phyloP scores from a whole-genome alignment of 768 basidiomycete genomes.

The Ephemerocybe angulata region DNA sequence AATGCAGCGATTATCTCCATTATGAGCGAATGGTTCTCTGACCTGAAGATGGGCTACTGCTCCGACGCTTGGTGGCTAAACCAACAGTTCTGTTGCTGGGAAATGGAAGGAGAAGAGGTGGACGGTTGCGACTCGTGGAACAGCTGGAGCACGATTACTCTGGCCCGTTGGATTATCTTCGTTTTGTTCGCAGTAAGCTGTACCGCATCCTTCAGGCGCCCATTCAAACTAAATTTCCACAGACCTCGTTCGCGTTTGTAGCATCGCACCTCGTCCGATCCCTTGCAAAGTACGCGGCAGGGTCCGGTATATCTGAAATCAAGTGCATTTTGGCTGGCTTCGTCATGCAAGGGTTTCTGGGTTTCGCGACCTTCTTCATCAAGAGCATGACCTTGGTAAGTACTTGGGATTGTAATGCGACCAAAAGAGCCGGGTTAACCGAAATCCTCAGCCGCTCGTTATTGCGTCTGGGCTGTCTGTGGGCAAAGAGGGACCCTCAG shows the following conservation, averaged over 20 bases:
- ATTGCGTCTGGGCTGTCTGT: conserved; percentile 97
- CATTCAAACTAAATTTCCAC: conserved; percentile 13
- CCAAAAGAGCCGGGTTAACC: conserved; percentile 9
- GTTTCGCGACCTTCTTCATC: conserved; percentile 85
- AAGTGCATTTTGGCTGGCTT: conserved; percentile 98
- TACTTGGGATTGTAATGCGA: conserved; percentile 11
- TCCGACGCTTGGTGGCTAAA: conserved; percentile 98
- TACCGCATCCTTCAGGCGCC: conserved; percentile 6
- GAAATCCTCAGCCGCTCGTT: conserved; percentile 70
- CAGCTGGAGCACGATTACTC: conserved; percentile 73
- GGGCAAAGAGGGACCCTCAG: conserved; percentile 97
- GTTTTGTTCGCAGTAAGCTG: conserved; percentile 80
- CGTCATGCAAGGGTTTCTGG: conserved; percentile 93
- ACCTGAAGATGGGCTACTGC: conserved; percentile 97
- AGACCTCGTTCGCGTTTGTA: conserved; percentile 81
- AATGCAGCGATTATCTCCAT: conserved; percentile 96
- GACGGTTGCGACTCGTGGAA: conserved; percentile 90
- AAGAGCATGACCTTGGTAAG: conserved; percentile 91
- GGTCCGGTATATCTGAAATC: conserved; percentile 98
- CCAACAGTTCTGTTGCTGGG: conserved; percentile 98
- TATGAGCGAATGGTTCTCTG: conserved; percentile 94
- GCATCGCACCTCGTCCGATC: conserved; percentile 86
- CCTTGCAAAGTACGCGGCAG: conserved; percentile 92
- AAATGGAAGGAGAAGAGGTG: conserved; percentile 77
- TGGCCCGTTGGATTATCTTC: conserved; percentile 81